Conservation (phyloP, 805 yeast genomes). For the Nakazawaea pomicola region DNA sequence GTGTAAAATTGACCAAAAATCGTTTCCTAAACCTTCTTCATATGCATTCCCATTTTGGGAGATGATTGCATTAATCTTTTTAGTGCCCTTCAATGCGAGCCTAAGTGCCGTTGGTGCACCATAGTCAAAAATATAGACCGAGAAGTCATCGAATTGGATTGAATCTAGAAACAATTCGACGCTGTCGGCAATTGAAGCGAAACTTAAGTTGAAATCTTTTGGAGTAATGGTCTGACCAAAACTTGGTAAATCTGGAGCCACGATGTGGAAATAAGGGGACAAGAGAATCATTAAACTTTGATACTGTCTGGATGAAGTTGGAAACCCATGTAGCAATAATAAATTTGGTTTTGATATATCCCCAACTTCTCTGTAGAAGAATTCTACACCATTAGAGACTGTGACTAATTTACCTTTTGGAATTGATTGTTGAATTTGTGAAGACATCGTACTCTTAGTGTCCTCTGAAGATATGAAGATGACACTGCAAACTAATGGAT, state of each 20-base stretch:
- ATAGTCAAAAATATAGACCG: conserved; percentile 36
- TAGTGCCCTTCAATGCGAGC: conserved; percentile 29
- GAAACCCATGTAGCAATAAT: conserved; percentile 39
- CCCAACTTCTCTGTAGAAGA: conserved; percentile 38
- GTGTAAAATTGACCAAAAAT: conserved; percentile 33
- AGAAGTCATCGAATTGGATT: conserved; percentile 24
- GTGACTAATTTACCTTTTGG: no score
- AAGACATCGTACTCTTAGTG: no score
- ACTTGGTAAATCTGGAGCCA: conserved; percentile 44
- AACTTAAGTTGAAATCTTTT: conserved; percentile 23
- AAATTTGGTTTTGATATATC: conserved; percentile 26
- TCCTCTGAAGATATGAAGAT: no score
- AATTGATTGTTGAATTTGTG: no score
- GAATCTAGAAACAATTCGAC: conserved; percentile 26
- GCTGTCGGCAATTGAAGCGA: conserved; percentile 27
- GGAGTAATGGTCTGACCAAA: conserved; percentile 33
- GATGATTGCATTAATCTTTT: conserved; percentile 26
- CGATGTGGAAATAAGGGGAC: conserved; percentile 29
- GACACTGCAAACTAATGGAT: no score
- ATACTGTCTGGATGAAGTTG: conserved; percentile 37
- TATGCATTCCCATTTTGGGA: conserved; percentile 42
- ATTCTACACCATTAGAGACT: conserved; percentile 22
- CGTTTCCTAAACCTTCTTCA: conserved; percentile 32
- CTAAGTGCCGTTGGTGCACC: conserved; percentile 39
- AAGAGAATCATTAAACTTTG: conserved; percentile 32